Evolutionary conservation across 257 asterid genomes (phyloP), one percentile per base, ranked within the genome.

Genomic region (Ehretia macrophylla): DNA sequence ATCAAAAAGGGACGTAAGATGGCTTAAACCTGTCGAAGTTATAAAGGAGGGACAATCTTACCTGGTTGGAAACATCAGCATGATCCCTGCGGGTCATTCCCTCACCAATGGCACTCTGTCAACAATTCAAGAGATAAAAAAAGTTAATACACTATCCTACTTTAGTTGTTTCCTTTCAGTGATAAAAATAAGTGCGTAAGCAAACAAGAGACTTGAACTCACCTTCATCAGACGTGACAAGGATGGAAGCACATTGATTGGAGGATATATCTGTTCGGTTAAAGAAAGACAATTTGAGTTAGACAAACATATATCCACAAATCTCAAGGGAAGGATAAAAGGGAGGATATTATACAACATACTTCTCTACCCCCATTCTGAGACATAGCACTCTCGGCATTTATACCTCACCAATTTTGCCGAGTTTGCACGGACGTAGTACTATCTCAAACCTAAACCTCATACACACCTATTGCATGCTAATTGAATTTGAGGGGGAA

Each of bases 21-120:
- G 6, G 35, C 35, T 27, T 27, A 27, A 27, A 27, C 35, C 35
- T 1, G 35, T 27, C 35, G 6, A 27, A 27, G 35, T 42, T 3
- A 42, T 10, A 10, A 42, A 42, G 47, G 47, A 42, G 11, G 16
- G 11, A 4, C 16, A 42, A 42, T 37, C 47, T 52, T 65, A 83
- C 98, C 91, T 90, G 98, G 80, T 91, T 91, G 60, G 98, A 91
- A 62, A 91, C 98, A 68, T 91, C 98, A 32, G 98, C 77, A 72
- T 91, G 98, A 72, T 91, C 98, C 79, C 81, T 80, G 60, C 96
- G 90, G 27, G 98, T 91, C 98, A 91, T 91, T 65, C 98, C 98
- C 80, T 92, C 97, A 58, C 98, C 98, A 70, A 92, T 92, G 75
- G 97, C 97, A 81, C 97, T 92, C 97, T 92, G 86, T 68, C 73